A percentile compares a stretch with the other conserved stretches of the same genome.
Conservation (phyloP, 345 rosid species). For the Cochlearia excelsa region DNA sequence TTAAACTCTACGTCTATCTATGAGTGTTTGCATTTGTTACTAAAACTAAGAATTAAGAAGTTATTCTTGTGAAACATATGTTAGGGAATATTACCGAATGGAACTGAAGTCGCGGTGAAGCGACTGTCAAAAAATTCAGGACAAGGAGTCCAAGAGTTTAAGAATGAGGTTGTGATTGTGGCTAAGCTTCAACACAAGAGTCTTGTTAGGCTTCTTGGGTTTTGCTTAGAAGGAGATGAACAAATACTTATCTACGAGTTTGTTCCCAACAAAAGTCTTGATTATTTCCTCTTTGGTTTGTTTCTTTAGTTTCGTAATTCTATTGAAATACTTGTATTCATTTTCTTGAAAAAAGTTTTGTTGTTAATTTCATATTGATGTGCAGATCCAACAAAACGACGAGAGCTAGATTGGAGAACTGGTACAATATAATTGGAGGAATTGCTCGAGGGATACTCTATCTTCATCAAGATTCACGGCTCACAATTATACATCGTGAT, state of each 20-base stretch:
- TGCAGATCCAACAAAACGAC: neutral
- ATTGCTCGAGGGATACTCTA: slow-evolving; percentile 24
- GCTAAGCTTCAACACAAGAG: slow-evolving; percentile 54
- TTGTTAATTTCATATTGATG: neutral
- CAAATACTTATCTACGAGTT: slow-evolving; percentile 43
- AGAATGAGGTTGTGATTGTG: slow-evolving; percentile 37
- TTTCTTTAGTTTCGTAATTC: neutral
- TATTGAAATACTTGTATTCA: neutral
- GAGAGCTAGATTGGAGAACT: slow-evolving; percentile 7
- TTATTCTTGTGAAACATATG: neutral
- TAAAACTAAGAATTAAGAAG: neutral
- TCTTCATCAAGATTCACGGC: slow-evolving; percentile 30
- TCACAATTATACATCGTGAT: slow-evolving; percentile 6
- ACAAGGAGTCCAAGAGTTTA: slow-evolving; percentile 30
- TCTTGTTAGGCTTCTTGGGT: slow-evolving; percentile 42
- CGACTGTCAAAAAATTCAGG: slow-evolving; percentile 36
- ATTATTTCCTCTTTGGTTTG: slow-evolving; percentile 36
- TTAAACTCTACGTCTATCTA: neutral
- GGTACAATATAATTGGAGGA: slow-evolving; percentile 26
- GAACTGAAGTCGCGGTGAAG: slow-evolving; percentile 45
- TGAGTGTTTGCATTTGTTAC: neutral
- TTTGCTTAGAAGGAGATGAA: slow-evolving; percentile 39
- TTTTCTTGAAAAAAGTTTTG: neutral
- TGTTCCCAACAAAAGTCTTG: slow-evolving; percentile 18
- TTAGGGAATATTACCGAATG: slow-evolving; percentile 22